Evolutionary conservation across 768 basidiomycete genomes (phyloP), one percentile per base, ranked within the genome.

Genomic region (Hemileccinum impolitum): DNA sequence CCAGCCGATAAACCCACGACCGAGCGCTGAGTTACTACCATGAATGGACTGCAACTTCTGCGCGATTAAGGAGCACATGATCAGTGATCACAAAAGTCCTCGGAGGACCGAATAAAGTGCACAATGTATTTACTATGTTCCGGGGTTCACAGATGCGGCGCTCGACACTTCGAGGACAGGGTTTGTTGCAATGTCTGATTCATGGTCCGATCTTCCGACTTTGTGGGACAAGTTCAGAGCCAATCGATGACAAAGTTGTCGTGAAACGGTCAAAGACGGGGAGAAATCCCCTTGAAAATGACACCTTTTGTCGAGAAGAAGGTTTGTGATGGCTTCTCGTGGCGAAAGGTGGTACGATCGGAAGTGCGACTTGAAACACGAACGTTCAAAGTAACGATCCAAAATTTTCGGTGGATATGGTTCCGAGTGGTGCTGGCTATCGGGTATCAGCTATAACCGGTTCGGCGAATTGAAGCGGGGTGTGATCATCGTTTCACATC

Each of bases 241-340:
- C 48, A 34, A 52, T 43, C 40, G 30, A 9, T 39, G 52, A 12
- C 26, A 26, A 21, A 38, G 18, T 11, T 43, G 30, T 39, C n/a
- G n/a, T 48, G 39, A 47, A 51, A 42, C 48, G 26, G 26, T 51
- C 48, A 40, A 46, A 28, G 28, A 39, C 19, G 19, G 32, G 28
- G 28, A 30, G 28, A 30, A 30, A 30, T 8, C 28, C 2, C 28
- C 28, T 23, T 12, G 7, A 9, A 12, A 19, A 42, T 25, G 15
- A 37, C n/a, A 38, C 30, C 26, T 35, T 48, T 36, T 30, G 23
- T 35, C 26, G 25, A 28, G 25, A 35, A 21, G 12, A 19, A 28
- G 8, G 17, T 6, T 3, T 23, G 23, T 6, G 6, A 23, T 6
- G 23, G 23, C 14, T 28, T 17, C 39, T 35, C 26, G 30, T 48